Evolutionary conservation across 352 stramenopile genomes (phyloP).

Genomic region (Globisporangium nodosum): DNA sequence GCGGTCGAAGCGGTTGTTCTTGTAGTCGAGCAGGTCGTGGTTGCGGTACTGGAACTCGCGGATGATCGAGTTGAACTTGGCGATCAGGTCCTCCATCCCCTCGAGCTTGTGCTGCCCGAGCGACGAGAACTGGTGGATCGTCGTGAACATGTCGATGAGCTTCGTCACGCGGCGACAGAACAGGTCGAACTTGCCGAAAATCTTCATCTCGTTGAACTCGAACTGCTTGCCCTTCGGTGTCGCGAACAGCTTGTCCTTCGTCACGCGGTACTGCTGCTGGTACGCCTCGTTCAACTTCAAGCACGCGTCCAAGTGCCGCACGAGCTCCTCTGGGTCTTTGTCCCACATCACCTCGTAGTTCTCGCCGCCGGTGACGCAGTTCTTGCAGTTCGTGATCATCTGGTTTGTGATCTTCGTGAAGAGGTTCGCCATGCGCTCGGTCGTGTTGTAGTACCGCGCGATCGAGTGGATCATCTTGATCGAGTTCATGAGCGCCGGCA

Average conservation of each 20-base stretch:
- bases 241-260: slow-evolving; percentile 95
- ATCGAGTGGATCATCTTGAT: slow-evolving; percentile 99
- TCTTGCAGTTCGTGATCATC: slow-evolving; percentile 98
- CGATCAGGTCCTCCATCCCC: slow-evolving; percentile 88
- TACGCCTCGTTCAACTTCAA: slow-evolving; percentile 98
- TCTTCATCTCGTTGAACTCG: slow-evolving; percentile 98
- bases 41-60: slow-evolving; percentile 96
- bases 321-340: slow-evolving; percentile 93
- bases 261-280: slow-evolving; percentile 97
- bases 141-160: slow-evolving; percentile 99
- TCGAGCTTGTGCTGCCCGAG: slow-evolving; percentile 91
- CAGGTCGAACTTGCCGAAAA: slow-evolving; percentile 98
- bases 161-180: slow-evolving; percentile 98
- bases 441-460: slow-evolving; percentile 98
- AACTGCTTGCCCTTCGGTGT: slow-evolving; percentile 97
- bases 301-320: slow-evolving; percentile 93
- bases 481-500: slow-evolving; percentile 97
- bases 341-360: slow-evolving; percentile 92
- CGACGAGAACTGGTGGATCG: slow-evolving; percentile 95
- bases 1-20: slow-evolving; percentile 98
- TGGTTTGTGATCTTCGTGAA: slow-evolving; percentile 98
- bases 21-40: slow-evolving; percentile 97
- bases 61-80: slow-evolving; percentile 95
- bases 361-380: slow-evolving; percentile 87
- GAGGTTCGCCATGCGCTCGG: slow-evolving; percentile 95